Conservation (phyloP, 73 alveolate species). For the Tetrahymena thermophila region DNA sequence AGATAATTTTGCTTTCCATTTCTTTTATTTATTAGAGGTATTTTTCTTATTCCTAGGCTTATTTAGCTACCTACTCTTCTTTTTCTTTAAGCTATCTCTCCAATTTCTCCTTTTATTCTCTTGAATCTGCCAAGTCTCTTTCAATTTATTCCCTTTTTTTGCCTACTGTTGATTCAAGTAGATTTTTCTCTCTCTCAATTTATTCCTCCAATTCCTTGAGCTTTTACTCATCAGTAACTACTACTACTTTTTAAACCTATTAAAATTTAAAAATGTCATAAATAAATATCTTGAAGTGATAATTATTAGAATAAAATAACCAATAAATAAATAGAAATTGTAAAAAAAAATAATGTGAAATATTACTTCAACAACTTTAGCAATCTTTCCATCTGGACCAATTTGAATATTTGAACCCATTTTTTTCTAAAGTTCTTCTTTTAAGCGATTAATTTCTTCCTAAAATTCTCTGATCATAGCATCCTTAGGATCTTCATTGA, state of each 20-base stretch:
- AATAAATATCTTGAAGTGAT: too few species aligned
- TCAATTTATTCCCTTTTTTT: slow-evolving; percentile 25
- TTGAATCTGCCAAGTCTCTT: background rate
- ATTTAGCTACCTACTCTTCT: slow-evolving; percentile 74
- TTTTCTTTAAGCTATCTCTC: slow-evolving; percentile 48
- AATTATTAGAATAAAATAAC: background rate
- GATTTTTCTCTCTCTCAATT: slow-evolving; percentile 27
- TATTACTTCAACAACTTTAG: slow-evolving; percentile 26
- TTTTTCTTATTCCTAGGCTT: slow-evolving; percentile 75
- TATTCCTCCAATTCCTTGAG: slow-evolving; percentile 57
- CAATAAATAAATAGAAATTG: background rate
- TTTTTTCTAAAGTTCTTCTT: slow-evolving; percentile 73
- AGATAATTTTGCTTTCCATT: slow-evolving; percentile 78
- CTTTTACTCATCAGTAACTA: slow-evolving; percentile 66
- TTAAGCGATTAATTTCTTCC: slow-evolving; percentile 85
- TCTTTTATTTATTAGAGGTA: slow-evolving; percentile 78
- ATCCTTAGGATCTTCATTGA: slow-evolving; percentile 98
- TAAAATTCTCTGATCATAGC: slow-evolving; percentile 94
- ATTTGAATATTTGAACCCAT: slow-evolving; percentile 60
- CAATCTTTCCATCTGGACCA: slow-evolving; percentile 54
- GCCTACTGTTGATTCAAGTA: background rate
- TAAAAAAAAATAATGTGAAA: too few species aligned
- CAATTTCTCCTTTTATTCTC: slow-evolving; percentile 35
- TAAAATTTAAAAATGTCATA: too few species aligned
- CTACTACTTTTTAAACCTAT: slow-evolving; percentile 51